phyloP scores from a whole-genome alignment of 352 stramenopile species.

The Halophytophthora polymorphica region DNA sequence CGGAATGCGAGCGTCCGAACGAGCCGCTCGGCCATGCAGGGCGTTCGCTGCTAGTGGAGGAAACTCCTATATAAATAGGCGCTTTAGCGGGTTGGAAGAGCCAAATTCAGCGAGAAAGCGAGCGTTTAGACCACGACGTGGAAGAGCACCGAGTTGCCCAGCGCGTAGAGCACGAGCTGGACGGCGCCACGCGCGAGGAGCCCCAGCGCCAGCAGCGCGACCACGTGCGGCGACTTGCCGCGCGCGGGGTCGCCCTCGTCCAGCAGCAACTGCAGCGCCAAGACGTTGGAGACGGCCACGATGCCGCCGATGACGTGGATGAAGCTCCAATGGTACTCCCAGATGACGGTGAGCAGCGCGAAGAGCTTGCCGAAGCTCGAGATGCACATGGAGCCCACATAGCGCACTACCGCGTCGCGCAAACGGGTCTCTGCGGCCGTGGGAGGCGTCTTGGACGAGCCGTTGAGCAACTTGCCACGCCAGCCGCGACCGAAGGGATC shows the following conservation, averaged over 20 bases:
- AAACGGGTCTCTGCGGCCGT: conserved; percentile 3
- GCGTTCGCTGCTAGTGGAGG: too few relatives aligned
- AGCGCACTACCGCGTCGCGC: conserved; percentile 27
- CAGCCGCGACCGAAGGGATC: conserved; percentile 57
- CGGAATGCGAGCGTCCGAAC: background rate
- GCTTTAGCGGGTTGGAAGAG: too few relatives aligned
- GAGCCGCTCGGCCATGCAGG: background rate
- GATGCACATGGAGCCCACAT: conserved; percentile 66
- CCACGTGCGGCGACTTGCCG: conserved; percentile 31
- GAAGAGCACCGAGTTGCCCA: conserved; percentile 76
- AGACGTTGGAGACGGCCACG: conserved; percentile 68
- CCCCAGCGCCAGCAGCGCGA: conserved; percentile 37
- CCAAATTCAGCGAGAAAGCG: too few relatives aligned
- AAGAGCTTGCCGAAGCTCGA: conserved; percentile 85
- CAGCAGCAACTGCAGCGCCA: conserved; percentile 70
- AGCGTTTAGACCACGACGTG: conserved; percentile 73
- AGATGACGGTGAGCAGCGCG: conserved; percentile 80
- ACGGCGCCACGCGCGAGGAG: conserved; percentile 35
- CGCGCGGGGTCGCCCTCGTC: conserved; percentile 37
- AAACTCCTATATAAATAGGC: conserved; percentile 16
- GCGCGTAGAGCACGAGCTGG: conserved; percentile 58
- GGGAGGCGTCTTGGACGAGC: background rate
- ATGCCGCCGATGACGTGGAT: conserved; percentile 77
- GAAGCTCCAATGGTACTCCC: conserved; percentile 85
- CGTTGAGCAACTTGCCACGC: conserved; percentile 29